Base-by-base conservation (phyloP, 208 protist genomes). In the Kentomonas sorsogonicus region DNA sequence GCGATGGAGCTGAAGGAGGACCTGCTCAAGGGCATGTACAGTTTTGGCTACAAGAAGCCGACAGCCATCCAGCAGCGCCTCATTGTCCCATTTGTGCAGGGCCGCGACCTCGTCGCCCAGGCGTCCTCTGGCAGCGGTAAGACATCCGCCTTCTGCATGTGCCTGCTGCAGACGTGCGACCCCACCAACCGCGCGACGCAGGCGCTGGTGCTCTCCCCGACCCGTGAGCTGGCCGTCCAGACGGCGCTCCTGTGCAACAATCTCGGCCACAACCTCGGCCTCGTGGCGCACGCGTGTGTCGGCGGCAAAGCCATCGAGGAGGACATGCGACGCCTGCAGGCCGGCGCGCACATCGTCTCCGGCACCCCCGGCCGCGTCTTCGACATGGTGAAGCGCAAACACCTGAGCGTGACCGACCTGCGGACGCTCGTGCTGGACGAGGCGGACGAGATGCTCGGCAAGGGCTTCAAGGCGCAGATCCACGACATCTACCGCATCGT, bases 381-480 rank as follows among this genome's bases (percentile, higher is more conserved):
- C 60, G 97, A 99, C 64, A 97, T 99, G 94, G 97, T 99, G 40
- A 80, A 86, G 30, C 77, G 96, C 33, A 68, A 83, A 30, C 63
- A 80, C 25, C 77, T 99, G 11, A 68, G 70, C 18, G 72, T 91
- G 29, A 73, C 84, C 7, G 45, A 73, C 4, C 86, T 99, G 16
- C 83, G 85, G 41, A 91, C 96, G 36, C 85, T 99, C 13, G 87
- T 99, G 45, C 66, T 99, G 18, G 98, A 99, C 70, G 98, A 99
- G 72, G 98, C 98, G 44, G 98, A 99, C 72, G 97, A 99, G 72
- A 99, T 99, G 97, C 89, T 99, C n/a, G 90, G 83, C n/a, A 86
- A 93, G 52, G 96, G 97, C 36, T 99, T 99, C 79, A 98, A 98
- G 63, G 97, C 98, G 20, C 96, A 99, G 80, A 97, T 99, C 53